A percentile compares a stretch with the other conserved stretches of the same genome.
Conservation (phyloP, 495 filamentous ascomycete species). For the Daldinia childiae region DNA sequence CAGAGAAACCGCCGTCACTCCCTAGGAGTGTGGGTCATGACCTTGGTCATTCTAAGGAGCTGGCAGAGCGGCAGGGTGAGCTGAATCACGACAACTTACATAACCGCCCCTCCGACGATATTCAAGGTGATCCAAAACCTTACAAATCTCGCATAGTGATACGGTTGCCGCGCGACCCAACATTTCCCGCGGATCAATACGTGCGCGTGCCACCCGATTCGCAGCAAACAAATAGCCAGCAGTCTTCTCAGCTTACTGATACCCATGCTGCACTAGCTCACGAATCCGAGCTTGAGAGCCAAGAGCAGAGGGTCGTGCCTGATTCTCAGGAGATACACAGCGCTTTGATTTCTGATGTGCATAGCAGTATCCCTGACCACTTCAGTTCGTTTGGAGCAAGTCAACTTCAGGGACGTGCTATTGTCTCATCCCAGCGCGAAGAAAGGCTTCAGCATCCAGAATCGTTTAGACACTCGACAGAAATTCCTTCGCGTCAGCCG, state of each 20-base stretch:
- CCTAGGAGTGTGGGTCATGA: neutral
- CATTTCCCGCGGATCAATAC: conserved; percentile 29
- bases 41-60: neutral
- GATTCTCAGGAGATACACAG: conserved; percentile 43
- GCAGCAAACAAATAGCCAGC: conserved; percentile 11
- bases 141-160: conserved; percentile 21
- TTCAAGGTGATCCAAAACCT: neutral
- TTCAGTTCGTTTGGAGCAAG: conserved; percentile 15
- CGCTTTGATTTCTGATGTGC: conserved; percentile 20
- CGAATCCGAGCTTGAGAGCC: neutral
- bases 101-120: neutral
- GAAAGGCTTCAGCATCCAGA: neutral
- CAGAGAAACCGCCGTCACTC: neutral
- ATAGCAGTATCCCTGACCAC: conserved; percentile 15
- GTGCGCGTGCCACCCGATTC: conserved; percentile 12
- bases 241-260: neutral
- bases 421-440: conserved; percentile 6
- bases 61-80: neutral
- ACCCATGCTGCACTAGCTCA: neutral
- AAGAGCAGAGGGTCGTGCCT: conserved; percentile 33
- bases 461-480: conserved; percentile 10
- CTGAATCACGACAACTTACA: neutral
- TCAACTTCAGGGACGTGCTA: conserved; percentile 5
- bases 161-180: conserved; percentile 18
- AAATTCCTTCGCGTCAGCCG: conserved; percentile 44